Percentiles rank a stretch among this genome's conserved stretches.
Evolutionary conservation across 148 eudicot species (phyloP).

Genomic region (Fagopyrum tataricum): DNA sequence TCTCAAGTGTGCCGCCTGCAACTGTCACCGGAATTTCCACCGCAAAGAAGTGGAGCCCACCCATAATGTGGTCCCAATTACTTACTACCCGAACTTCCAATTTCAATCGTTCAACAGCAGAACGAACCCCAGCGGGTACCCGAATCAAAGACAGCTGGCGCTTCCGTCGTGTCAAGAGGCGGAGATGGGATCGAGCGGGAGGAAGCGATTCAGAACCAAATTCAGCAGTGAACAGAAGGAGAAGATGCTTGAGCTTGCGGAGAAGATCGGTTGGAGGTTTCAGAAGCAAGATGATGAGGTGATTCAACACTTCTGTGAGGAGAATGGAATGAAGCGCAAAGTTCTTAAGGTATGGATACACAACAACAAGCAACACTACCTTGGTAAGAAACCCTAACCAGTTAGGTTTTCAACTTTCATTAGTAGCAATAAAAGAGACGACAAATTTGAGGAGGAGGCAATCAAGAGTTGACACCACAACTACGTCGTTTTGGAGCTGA

Average conservation of each 20-base stretch:
- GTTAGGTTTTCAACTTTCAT: background rate
- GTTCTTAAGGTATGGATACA: constrained; percentile 32
- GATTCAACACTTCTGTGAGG: constrained; percentile 15
- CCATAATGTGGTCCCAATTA: background rate
- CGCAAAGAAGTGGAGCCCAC: constrained; percentile 1
- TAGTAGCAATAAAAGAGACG: background rate
- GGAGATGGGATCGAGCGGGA: background rate
- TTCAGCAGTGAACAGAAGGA: constrained; percentile 23
- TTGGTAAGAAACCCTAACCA: constrained; percentile 11
- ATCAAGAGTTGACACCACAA: background rate
- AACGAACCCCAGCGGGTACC: constrained; percentile 1
- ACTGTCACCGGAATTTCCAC: constrained; percentile 11
- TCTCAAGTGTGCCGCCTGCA: constrained; percentile 21
- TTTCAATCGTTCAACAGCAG: background rate
- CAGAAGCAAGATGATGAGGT: constrained; percentile 23
- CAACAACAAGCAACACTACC: constrained; percentile 20
- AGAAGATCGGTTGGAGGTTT: constrained; percentile 21
- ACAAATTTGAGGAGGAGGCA: background rate
- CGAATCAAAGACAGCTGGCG: background rate
- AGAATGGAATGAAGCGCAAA: constrained; percentile 14
- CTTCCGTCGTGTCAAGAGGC: background rate
- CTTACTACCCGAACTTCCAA: background rate
- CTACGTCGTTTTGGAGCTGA: background rate
- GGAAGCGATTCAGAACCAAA: constrained; percentile 24
- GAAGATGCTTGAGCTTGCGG: constrained; percentile 24